These are phyloP conservation scores for Lipomyces yamanashiensis DNA, from an alignment of 805 yeast genomes.

Conservation along the genomic window DNA sequence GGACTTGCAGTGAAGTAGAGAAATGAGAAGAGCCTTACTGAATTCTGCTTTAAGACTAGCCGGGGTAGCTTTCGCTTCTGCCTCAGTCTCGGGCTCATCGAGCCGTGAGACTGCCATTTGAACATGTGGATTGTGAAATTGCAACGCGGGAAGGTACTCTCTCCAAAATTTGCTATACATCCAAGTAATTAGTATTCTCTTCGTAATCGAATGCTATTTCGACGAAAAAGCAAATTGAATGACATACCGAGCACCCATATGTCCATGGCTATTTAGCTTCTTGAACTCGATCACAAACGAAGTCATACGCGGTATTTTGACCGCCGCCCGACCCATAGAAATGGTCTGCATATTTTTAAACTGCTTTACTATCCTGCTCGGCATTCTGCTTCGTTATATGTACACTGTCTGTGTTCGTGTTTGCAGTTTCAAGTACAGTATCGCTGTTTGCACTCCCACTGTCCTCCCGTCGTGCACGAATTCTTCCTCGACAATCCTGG, in stretches of 20 bases:
- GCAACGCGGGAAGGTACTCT: conserved; percentile 70
- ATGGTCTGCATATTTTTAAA: conserved; percentile 4
- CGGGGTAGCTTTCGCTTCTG: conserved; percentile 44
- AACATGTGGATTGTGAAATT: conserved; percentile 78
- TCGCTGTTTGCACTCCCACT: not conserved
- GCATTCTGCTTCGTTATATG: conserved; percentile 1
- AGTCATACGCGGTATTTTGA: conserved; percentile 12
- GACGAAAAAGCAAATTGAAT: not conserved
- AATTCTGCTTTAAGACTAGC: conserved; percentile 42
- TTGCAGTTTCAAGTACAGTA: not conserved
- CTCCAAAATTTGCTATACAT: conserved; percentile 70
- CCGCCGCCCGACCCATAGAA: conserved; percentile 25
- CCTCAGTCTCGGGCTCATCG: conserved; percentile 42
- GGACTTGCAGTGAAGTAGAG: not conserved
- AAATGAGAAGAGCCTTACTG: conserved; percentile 26
- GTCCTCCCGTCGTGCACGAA: not conserved
- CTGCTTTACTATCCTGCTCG: conserved; percentile 16
- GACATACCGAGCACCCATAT: conserved; percentile 35
- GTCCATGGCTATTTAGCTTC: conserved; percentile 26
- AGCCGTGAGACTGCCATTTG: conserved; percentile 58
- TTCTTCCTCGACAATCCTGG: not conserved
- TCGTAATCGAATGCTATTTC: too few relatives aligned
- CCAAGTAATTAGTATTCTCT: not conserved
- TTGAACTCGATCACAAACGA: conserved; percentile 23
- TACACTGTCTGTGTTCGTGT: not conserved